Conservation (phyloP, 2,329 filamentous ascomycete genomes). For the Chrysosporium queenslandicum region DNA sequence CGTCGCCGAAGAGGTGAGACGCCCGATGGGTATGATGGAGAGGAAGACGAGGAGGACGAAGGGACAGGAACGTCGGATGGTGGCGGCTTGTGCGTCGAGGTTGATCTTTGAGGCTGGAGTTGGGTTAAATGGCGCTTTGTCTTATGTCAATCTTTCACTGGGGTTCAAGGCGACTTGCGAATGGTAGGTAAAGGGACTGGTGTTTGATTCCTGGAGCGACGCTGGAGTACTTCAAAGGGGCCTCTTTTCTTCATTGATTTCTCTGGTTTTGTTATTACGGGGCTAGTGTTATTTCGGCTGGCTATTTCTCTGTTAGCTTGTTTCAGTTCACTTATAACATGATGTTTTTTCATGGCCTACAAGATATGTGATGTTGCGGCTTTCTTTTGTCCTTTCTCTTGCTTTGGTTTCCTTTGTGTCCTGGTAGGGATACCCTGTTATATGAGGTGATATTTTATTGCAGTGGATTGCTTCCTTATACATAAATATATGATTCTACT, state of each 20-base stretch:
- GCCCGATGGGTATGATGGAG: conserved; percentile 16
- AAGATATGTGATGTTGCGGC: not conserved
- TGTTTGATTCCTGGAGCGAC: not conserved
- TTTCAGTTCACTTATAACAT: not conserved
- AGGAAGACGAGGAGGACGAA: conserved; percentile 15
- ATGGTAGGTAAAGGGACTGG: not conserved
- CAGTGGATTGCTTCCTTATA: no score
- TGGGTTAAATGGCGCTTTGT: not conserved
- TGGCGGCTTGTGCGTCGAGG: conserved; percentile 18
- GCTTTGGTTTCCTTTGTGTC: no score
- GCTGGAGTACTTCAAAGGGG: not conserved
- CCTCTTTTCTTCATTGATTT: no score
- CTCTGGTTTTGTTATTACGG: not conserved
- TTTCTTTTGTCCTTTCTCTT: no score
- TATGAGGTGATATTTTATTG: no score
- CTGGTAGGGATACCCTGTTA: no score
- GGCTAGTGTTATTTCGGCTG: no score
- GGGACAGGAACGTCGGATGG: conserved; percentile 18
- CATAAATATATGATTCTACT: no score
- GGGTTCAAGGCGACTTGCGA: not conserved
- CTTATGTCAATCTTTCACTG: not conserved
- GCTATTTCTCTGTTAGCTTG: not conserved
- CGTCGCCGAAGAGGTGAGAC: not conserved
- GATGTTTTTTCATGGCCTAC: not conserved
- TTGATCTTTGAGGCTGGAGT: conserved; percentile 16